phyloP scores from a whole-genome alignment of 331 rosid species.

The Rosa hybrid region DNA sequence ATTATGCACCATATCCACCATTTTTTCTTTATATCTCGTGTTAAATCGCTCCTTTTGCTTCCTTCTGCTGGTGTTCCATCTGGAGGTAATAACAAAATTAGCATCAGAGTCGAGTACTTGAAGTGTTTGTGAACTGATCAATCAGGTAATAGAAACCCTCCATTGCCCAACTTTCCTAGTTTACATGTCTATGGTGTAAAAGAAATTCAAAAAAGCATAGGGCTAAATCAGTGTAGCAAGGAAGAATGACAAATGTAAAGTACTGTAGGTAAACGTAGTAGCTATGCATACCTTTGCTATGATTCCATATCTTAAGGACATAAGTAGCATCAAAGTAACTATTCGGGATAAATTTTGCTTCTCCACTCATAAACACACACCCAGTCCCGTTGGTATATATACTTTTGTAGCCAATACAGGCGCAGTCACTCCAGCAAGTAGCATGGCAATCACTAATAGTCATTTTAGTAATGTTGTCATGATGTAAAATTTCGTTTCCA shows the following conservation, averaged over 20 bases:
- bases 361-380: conserved; percentile 14
- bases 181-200: neutral
- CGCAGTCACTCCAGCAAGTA: conserved; percentile 30
- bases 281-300: conserved; percentile 15
- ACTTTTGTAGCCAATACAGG: conserved; percentile 21
- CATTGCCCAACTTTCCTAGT: neutral
- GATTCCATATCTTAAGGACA: neutral
- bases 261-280: neutral
- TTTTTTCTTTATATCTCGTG: neutral
- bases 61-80: neutral
- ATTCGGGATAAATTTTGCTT: neutral
- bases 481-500: neutral
- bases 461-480: conserved; percentile 8
- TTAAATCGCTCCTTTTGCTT: neutral
- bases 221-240: neutral
- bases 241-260: neutral
- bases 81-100: no score
- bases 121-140: no score
- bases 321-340: neutral
- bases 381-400: conserved; percentile 25
- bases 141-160: no score
- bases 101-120: no score
- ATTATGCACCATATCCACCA: conserved; percentile 17
- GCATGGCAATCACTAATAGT: conserved; percentile 23
- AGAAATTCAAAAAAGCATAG: neutral